A percentile compares a stretch with the other conserved stretches of the same genome.
phyloP scores from a whole-genome alignment of 1,139 yeast species.

The Pichia sp. region DNA sequence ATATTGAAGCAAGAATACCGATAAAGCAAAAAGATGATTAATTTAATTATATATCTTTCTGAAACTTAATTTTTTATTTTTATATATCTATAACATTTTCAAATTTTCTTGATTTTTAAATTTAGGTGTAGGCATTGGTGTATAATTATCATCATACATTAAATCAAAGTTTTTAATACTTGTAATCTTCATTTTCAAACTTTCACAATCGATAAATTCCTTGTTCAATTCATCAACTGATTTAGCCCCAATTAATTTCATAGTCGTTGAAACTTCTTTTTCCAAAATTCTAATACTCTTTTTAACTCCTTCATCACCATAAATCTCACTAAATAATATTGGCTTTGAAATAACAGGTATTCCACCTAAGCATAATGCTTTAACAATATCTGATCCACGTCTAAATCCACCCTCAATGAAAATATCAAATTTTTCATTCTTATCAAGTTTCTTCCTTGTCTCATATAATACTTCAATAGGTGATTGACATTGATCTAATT shows the following conservation, averaged over 20 bases:
- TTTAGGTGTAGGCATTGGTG: conserved; percentile 12
- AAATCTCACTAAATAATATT: conserved; percentile 57
- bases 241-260: conserved; percentile 48
- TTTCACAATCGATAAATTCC: conserved; percentile 39
- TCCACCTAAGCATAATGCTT: conserved; percentile 61
- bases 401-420: conserved; percentile 59
- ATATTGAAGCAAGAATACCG: conserved; percentile 12
- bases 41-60: too few species aligned
- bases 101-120: conserved; percentile 9
- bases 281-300: conserved; percentile 44
- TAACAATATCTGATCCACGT: conserved; percentile 58
- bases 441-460: conserved; percentile 43
- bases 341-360: conserved; percentile 68
- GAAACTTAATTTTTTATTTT: too few species aligned
- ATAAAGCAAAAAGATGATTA: conserved; percentile 1
- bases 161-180: conserved; percentile 6
- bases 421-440: conserved; percentile 36
- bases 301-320: conserved; percentile 57
- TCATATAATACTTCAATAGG: conserved; percentile 62
- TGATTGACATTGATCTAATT: conserved; percentile 55
- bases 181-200: conserved; percentile 21
- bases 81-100: neutral
- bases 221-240: conserved; percentile 38
- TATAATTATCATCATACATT: conserved; percentile 15
- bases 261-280: conserved; percentile 45